Percentiles rank a stretch among this genome's conserved stretches.
phyloP scores from a whole-genome alignment of 257 asterid species.

The Pogostemon cablin region DNA sequence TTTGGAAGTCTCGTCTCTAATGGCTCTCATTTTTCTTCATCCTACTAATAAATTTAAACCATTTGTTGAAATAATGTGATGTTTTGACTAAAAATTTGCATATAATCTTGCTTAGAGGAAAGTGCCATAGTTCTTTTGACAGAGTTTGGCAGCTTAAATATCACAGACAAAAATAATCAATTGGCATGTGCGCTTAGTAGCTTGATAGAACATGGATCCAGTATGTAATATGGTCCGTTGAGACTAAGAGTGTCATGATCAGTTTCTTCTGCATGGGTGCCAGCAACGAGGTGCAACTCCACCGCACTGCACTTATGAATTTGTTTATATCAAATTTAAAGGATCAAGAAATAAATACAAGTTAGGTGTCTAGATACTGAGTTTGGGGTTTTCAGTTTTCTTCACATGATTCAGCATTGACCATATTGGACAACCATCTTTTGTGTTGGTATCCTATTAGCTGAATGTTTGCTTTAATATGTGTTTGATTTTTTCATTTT shows the following conservation, averaged over 20 bases:
- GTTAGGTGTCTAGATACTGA: neutral
- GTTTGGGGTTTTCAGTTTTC: neutral
- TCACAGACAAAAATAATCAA: neutral
- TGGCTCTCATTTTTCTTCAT: neutral
- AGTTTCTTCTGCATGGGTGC: slow-evolving; percentile 18
- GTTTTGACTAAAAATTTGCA: slow-evolving; percentile 13
- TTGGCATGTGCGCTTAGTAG: slow-evolving; percentile 2
- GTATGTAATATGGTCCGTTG: neutral
- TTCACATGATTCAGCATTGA: slow-evolving; percentile 7
- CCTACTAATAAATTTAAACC: neutral
- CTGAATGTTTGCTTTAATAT: neutral
- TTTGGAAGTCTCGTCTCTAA: neutral
- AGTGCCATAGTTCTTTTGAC: slow-evolving; percentile 17
- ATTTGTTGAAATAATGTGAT: slow-evolving; percentile 11
- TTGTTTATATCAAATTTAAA: neutral
- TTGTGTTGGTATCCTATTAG: slow-evolving; percentile 3
- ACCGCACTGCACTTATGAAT: neutral
- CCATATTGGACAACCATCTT: neutral
- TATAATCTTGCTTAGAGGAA: neutral
- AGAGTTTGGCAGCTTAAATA: neutral
- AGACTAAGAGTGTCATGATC: neutral
- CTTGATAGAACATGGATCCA: neutral
- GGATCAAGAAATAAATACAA: neutral
- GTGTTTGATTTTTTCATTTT: neutral
- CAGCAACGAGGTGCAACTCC: slow-evolving; percentile 22